A percentile compares a stretch with the other conserved stretches of the same genome.
These are phyloP conservation scores for Apophysomyces variabilis DNA, from an alignment of 371 early-diverging fungal species.

Conservation along the genomic window DNA sequence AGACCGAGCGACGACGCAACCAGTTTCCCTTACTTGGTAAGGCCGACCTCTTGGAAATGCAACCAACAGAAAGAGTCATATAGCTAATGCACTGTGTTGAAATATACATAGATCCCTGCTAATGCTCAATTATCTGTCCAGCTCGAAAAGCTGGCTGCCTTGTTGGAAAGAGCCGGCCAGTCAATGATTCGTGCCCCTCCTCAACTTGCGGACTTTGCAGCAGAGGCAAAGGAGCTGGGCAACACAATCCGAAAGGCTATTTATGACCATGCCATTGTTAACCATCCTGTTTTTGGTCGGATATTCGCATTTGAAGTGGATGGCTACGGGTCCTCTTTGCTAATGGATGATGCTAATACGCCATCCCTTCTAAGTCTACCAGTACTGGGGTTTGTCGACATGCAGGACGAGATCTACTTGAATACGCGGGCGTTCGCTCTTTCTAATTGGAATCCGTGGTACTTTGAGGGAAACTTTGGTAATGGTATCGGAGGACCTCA, in stretches of 20 bases:
- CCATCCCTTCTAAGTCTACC: constrained; percentile 66
- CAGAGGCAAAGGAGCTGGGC: constrained; percentile 33
- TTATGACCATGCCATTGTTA: constrained; percentile 44
- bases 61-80: no score
- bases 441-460: constrained; percentile 63
- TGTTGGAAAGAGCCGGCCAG: constrained; percentile 9
- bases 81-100: no score
- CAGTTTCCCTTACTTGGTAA: constrained; percentile 59
- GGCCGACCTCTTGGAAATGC: neutral
- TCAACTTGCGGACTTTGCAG: constrained; percentile 25
- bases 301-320: constrained; percentile 71
- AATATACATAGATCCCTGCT: constrained; percentile 47
- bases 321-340: constrained; percentile 59
- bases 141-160: constrained; percentile 22
- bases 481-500: constrained; percentile 68
- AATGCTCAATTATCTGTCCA: constrained; percentile 62
- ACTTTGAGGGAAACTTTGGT: constrained; percentile 49
- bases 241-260: constrained; percentile 53
- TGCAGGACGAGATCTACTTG: constrained; percentile 48
- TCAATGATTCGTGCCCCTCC: constrained; percentile 20
- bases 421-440: constrained; percentile 57
- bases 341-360: constrained; percentile 73
- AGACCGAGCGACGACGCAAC: constrained; percentile 68
- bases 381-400: constrained; percentile 56
- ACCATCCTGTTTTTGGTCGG: constrained; percentile 54